Base-by-base conservation (phyloP, 768 basidiomycete species). In the Leccinum longicurvipes region DNA sequence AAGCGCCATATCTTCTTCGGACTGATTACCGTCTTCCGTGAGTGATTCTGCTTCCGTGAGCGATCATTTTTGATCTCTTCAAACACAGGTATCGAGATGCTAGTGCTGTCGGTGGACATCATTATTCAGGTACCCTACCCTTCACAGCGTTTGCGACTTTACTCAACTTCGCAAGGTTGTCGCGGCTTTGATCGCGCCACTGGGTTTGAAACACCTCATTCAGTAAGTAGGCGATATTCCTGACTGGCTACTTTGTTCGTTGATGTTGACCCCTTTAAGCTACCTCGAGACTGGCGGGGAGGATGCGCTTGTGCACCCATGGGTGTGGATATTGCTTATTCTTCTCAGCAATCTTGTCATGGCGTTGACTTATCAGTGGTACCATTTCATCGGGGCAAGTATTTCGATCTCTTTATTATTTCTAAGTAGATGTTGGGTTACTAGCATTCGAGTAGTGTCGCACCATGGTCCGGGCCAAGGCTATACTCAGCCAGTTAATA, bases 401-500 rank as follows among this genome's bases (percentile, higher is more conserved):
- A 39, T 39, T 34, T 24, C n/a, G 3, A 3, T 53, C 3, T n/a
- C 19, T 27, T 51, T 7, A 3, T 51, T 7, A 3, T 23, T 17
- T 53, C 6, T 45, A 34, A 29, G 15, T 4, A 23, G 27, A 15
- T 7, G 8, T 27, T 14, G 8, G 45, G 24, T 4, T n/a, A 14
- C 46, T 50, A 14, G 24, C n/a, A 17, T 34, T 53, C 8, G 24
- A 19, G 8, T 15, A 53, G 52, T 49, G 46, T 15, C 52, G 52
- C 12, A 34, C 31, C 8, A 50, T 53, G 52, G 52, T 53, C n/a
- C 31, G 52, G 47, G 14, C 24, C 14, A 47, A 53, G 24, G 52
- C 46, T 21, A 49, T 53, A 25, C 46, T 53, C n/a, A 34, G 29
- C 17, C 52, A 53, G 19, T 31, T 53, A 19, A 53, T 53, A 53